Base-by-base conservation (phyloP, 345 rosid species). In the Cardiospermum halicacabum region DNA sequence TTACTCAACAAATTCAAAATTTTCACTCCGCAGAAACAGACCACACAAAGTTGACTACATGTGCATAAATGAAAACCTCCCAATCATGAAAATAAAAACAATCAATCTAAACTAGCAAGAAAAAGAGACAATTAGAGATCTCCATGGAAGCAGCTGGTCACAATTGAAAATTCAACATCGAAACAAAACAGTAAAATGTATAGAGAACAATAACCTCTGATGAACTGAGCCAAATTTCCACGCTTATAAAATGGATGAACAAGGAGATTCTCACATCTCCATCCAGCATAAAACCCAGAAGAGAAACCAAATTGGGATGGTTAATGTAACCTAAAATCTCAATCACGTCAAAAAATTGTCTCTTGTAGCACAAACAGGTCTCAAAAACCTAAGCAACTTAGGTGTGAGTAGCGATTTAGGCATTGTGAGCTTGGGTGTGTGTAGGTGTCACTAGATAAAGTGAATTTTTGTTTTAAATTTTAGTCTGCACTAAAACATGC, bases 211-310 rank as follows among this genome's bases (percentile, higher is more conserved):
- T n/a, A n/a, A 90, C 98, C 92, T 78, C 76, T 76, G 43, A 90
- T 81, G 79, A 85, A 90, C 47, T 85, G 82, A 28, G 85, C 75
- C 58, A 93, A 84, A 72, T 86, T 88, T 58, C 85, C 96, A 60
- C 72, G 84, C 64, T 63, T 50, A 61, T 78, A 82, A 60, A 83
- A 90, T 7, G 94, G 97, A 81, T 86, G 76, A 70, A 93, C 78
- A 48, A 93, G 88, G 61, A 93, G 98, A 88, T 93, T 93, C 69
- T 93, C 98, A 55, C 92, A 94, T 75, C 92, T 85, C 10, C 82
- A 78, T 13, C 98, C 98, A 24, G 73, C 85, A 56, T 93, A 90
- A 73, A 88, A 93, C 98, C 98, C 56, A 93, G 62, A 47, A 93
- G 81, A 77, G 98, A 89, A 34, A 90, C 92, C 78, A 93, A 79